phyloP scores from a whole-genome alignment of 208 protist genomes.

The Trypanosoma grayi region DNA sequence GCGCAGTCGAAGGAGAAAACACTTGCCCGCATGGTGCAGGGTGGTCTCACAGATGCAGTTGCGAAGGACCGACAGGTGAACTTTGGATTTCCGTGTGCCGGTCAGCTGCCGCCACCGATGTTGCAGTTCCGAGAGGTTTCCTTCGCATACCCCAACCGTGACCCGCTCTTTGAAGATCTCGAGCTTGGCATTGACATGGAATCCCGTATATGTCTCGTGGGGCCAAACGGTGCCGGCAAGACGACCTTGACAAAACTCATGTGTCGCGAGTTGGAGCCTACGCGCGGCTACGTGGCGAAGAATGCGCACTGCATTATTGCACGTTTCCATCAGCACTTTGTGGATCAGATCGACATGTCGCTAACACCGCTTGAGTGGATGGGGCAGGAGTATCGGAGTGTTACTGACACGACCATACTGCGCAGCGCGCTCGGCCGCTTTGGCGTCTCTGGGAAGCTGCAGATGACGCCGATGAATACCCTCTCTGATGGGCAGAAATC shows the following conservation, averaged over 20 bases:
- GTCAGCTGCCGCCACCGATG: constrained; percentile 89
- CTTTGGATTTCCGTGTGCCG: constrained; percentile 85
- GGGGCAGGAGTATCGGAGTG: constrained; percentile 86
- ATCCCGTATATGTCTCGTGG: constrained; percentile 95
- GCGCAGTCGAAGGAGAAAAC: constrained; percentile 95
- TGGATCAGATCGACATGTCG: constrained; percentile 93
- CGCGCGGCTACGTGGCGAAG: constrained; percentile 87
- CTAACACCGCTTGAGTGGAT: constrained; percentile 96
- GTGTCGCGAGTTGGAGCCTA: constrained; percentile 91
- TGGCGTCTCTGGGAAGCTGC: constrained; percentile 87
- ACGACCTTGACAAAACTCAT: constrained; percentile 96
- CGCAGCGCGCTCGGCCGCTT: constrained; percentile 94
- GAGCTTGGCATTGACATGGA: constrained; percentile 96
- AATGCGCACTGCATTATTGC: constrained; percentile 93
- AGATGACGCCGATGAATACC: constrained; percentile 91
- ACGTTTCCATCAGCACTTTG: constrained; percentile 96
- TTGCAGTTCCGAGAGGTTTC: constrained; percentile 93
- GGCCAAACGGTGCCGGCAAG: constrained; percentile 97
- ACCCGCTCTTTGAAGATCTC: constrained; percentile 84
- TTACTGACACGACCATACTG: constrained; percentile 85
- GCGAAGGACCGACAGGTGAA: constrained; percentile 72
- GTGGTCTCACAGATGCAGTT: constrained; percentile 93
- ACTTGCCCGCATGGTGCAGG: constrained; percentile 92
- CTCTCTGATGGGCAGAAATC: constrained; percentile 97
- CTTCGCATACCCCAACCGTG: constrained; percentile 90